Conservation (phyloP, 305 asterid species). For the Galium porrigens region DNA sequence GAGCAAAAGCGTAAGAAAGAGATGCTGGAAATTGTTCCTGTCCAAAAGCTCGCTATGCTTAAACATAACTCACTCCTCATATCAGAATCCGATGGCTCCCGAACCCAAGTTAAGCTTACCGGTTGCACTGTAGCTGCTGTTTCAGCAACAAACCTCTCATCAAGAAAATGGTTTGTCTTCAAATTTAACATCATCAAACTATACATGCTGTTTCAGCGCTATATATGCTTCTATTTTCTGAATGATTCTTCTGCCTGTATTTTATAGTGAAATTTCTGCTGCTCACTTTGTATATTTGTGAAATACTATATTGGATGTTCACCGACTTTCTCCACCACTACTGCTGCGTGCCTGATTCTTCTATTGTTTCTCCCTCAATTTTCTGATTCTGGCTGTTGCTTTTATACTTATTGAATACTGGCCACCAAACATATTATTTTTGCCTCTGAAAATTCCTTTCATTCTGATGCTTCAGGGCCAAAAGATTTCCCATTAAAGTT, state of each 20-base stretch:
- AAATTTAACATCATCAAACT: neutral
- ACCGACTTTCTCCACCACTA: no score
- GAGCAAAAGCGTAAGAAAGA: slow-evolving; percentile 41
- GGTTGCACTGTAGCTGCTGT: slow-evolving; percentile 71
- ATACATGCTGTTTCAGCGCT: no score
- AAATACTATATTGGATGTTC: neutral
- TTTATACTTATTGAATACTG: neutral
- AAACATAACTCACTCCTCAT: slow-evolving; percentile 43
- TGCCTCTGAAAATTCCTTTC: slow-evolving; percentile 4
- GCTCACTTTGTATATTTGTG: neutral
- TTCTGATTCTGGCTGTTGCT: neutral
- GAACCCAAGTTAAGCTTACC: slow-evolving; percentile 42
- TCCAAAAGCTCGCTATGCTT: slow-evolving; percentile 45
- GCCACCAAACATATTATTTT: no score
- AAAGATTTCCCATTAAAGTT: slow-evolving; percentile 68
- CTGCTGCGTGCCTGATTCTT: neutral
- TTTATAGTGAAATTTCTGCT: neutral
- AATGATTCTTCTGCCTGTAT: no score
- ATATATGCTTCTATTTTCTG: neutral
- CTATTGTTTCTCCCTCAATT: neutral
- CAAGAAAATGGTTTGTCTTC: slow-evolving; percentile 58
- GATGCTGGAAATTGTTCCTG: slow-evolving; percentile 56
- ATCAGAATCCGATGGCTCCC: slow-evolving; percentile 51
- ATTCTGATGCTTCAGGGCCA: slow-evolving; percentile 55
- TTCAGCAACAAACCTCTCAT: slow-evolving; percentile 55